phyloP scores from a whole-genome alignment of 805 yeast genomes.

The Suhomyces sp. region DNA sequence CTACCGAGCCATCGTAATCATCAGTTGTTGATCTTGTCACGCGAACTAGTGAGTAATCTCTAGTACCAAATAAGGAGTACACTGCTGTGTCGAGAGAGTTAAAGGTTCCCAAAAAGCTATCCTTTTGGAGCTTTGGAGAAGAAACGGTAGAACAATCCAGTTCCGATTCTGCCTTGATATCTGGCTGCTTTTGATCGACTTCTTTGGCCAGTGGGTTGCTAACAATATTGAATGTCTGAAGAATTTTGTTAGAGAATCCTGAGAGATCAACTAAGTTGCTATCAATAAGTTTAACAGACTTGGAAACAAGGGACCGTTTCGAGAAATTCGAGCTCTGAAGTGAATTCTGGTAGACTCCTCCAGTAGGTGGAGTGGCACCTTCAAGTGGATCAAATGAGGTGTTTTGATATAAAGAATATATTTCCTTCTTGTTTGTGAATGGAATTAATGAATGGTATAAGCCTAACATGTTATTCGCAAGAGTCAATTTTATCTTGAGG shows the following conservation, averaged over 20 bases:
- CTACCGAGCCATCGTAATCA: slow-evolving; percentile 50
- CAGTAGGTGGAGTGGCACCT: neutral
- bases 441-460: slow-evolving; percentile 46
- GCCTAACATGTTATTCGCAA: slow-evolving; percentile 43
- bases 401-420: slow-evolving; percentile 12
- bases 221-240: slow-evolving; percentile 28
- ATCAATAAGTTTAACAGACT: slow-evolving; percentile 37
- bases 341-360: neutral
- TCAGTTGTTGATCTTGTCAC: slow-evolving; percentile 56
- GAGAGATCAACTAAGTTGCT: slow-evolving; percentile 38
- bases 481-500: slow-evolving; percentile 47
- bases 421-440: slow-evolving; percentile 24
- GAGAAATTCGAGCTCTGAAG: slow-evolving; percentile 1
- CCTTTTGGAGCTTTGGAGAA: too few relatives aligned
- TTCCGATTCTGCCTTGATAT: too few relatives aligned
- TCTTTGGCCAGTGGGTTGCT: neutral
- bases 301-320: slow-evolving; percentile 15
- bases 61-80: slow-evolving; percentile 38
- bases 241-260: slow-evolving; percentile 35
- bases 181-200: neutral
- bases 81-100: slow-evolving; percentile 49
- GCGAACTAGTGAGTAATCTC: slow-evolving; percentile 47
- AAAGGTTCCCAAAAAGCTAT: slow-evolving; percentile 32
- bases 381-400: slow-evolving; percentile 2
- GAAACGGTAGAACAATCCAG: too few relatives aligned